Conservation (phyloP, 106 monocot species). For the Alisma plantagoaquatica region DNA sequence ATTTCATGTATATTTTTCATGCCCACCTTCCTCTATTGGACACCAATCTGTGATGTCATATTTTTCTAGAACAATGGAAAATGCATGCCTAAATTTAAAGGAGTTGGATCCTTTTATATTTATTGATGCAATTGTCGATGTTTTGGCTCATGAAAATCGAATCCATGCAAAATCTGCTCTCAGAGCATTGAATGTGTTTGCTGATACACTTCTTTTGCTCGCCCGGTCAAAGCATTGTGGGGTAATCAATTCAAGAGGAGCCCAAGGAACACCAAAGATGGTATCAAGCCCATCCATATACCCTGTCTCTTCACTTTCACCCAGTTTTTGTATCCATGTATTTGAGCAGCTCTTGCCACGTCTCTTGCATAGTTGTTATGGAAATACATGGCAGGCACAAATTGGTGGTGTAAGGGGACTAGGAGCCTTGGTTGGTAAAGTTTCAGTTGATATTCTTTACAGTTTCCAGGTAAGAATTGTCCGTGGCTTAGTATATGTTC, state of each 20-base stretch:
- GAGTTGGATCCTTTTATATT: conserved; percentile 93
- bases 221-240: conserved; percentile 71
- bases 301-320: conserved; percentile 82
- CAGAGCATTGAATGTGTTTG: conserved; percentile 56
- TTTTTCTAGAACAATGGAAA: conserved; percentile 39
- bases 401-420: conserved; percentile 96
- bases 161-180: conserved; percentile 83
- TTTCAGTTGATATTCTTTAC: conserved; percentile 89
- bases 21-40: conserved; percentile 30
- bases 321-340: conserved; percentile 71
- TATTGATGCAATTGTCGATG: conserved; percentile 92
- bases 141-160: conserved; percentile 79
- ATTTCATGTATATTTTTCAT: conserved; percentile 72
- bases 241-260: conserved; percentile 45
- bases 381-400: conserved; percentile 95
- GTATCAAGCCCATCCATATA: conserved; percentile 93
- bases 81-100: conserved; percentile 53
- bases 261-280: conserved; percentile 85
- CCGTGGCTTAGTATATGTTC: conserved; percentile 79
- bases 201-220: conserved; percentile 85
- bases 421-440: conserved; percentile 90
- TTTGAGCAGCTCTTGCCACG: conserved; percentile 97
- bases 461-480: conserved; percentile 87
- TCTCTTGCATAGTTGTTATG: conserved; percentile 95
- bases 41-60: conserved; percentile 39